phyloP scores from a whole-genome alignment of 1,139 yeast species.

The Kurtzmaniella quercitrusa region DNA sequence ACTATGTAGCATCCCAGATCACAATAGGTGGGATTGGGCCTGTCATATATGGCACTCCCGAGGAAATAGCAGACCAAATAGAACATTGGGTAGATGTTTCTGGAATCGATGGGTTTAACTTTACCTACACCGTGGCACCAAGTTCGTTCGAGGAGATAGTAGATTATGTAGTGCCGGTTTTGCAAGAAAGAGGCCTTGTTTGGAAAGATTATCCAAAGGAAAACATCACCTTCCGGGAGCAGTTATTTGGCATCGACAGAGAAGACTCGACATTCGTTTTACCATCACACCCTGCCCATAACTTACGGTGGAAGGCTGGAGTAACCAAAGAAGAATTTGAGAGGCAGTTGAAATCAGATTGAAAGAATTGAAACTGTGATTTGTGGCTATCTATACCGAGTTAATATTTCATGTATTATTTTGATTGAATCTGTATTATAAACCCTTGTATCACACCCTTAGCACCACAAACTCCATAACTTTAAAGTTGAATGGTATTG shows the following conservation, averaged over 20 bases:
- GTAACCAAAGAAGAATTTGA: slow-evolving; percentile 36
- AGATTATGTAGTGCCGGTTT: slow-evolving; percentile 22
- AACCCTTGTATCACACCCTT: neutral
- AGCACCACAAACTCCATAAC: neutral
- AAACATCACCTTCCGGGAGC: slow-evolving; percentile 21
- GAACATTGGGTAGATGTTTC: slow-evolving; percentile 28
- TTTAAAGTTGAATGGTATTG: too few species aligned
- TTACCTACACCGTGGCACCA: slow-evolving; percentile 25
- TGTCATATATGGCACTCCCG: slow-evolving; percentile 21
- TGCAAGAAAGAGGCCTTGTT: slow-evolving; percentile 21
- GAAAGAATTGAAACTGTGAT: too few species aligned
- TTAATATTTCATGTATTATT: too few species aligned
- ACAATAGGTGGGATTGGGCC: slow-evolving; percentile 30
- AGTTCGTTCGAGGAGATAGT: slow-evolving; percentile 25
- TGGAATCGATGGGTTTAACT: slow-evolving; percentile 27
- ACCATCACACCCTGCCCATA: slow-evolving; percentile 34
- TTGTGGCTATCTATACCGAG: neutral
- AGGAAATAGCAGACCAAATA: slow-evolving; percentile 23
- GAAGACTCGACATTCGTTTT: slow-evolving; percentile 18
- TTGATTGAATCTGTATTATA: too few species aligned
- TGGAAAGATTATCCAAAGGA: slow-evolving; percentile 27
- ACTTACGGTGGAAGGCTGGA: slow-evolving; percentile 36
- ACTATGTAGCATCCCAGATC: slow-evolving; percentile 22
- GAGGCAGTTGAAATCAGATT: neutral
- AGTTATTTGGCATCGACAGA: slow-evolving; percentile 21